Conservation (phyloP, 139 green algal genomes). For the Auxenochlorella pyrenoidosa region DNA sequence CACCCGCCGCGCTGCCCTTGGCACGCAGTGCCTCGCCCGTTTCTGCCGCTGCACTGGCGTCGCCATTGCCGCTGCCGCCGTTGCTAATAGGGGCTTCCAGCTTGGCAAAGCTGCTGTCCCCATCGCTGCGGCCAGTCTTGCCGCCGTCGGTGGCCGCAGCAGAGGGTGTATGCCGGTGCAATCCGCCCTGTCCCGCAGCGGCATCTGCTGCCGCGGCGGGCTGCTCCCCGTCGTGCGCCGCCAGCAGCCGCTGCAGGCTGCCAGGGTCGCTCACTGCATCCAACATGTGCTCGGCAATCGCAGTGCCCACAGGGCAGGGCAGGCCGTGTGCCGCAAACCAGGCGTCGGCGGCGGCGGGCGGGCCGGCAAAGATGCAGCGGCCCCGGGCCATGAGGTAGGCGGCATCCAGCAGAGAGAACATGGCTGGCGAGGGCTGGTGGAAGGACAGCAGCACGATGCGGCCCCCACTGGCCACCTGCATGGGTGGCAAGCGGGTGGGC, state of each 20-base stretch:
- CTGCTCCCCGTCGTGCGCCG: background rate
- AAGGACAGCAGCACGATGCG: conserved; percentile 80
- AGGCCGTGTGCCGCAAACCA: conserved; percentile 46
- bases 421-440: conserved; percentile 80
- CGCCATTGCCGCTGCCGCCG: background rate
- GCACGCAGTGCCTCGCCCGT: background rate
- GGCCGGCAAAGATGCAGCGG: conserved; percentile 63
- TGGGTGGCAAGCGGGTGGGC: background rate
- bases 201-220: background rate
- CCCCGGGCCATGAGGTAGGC: conserved; percentile 72
- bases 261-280: conserved; percentile 46
- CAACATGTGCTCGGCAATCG: conserved; percentile 66
- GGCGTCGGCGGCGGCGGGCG: conserved; percentile 25
- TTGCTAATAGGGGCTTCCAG: background rate
- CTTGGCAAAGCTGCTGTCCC: background rate
- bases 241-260: conserved; percentile 40
- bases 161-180: background rate
- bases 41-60: background rate
- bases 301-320: conserved; percentile 44
- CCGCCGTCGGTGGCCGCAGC: background rate
- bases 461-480: conserved; percentile 51
- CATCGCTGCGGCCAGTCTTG: no score
- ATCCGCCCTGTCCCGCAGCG: background rate
- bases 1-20: background rate
- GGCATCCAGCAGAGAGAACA: conserved; percentile 73